These are phyloP conservation scores for Metroxylon sagu DNA, from an alignment of 176 grass and related monocot genomes.

Conservation along the genomic window DNA sequence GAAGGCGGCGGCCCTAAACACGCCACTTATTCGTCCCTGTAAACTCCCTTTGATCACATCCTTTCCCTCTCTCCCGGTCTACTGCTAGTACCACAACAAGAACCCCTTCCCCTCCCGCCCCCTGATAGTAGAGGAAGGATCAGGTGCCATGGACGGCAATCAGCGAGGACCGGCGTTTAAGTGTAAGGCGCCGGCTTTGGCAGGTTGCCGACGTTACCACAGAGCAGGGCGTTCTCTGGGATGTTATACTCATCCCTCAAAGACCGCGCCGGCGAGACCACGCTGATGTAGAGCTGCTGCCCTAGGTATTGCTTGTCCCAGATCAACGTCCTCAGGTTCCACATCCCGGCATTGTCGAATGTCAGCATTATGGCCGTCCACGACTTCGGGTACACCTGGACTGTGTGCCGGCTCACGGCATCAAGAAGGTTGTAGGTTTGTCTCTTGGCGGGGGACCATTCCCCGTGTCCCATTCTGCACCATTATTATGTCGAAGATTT, in stretches of 20 bases:
- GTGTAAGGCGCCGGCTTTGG: neutral
- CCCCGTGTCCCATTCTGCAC: slow-evolving; percentile 9
- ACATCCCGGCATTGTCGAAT: slow-evolving; percentile 16
- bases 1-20: too few relatives aligned
- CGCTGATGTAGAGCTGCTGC: slow-evolving; percentile 9
- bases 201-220: neutral
- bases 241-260: slow-evolving; percentile 10
- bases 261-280: slow-evolving; percentile 3
- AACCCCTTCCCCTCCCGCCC: too few relatives aligned
- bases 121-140: too few relatives aligned
- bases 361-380: slow-evolving; percentile 10
- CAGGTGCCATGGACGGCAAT: too few relatives aligned
- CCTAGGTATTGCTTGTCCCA: slow-evolving; percentile 12
- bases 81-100: too few relatives aligned
- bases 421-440: slow-evolving; percentile 1
- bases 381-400: slow-evolving; percentile 10
- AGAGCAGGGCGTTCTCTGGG: neutral
- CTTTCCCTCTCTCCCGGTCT: too few relatives aligned
- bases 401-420: slow-evolving; percentile 5
- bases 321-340: slow-evolving; percentile 10
- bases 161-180: neutral
- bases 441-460: neutral
- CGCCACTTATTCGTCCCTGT: too few relatives aligned
- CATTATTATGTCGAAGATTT: too few relatives aligned
- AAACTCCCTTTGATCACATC: too few relatives aligned